Conservation (phyloP, 2,329 filamentous ascomycete genomes). For the Xylariaceae sp. region DNA sequence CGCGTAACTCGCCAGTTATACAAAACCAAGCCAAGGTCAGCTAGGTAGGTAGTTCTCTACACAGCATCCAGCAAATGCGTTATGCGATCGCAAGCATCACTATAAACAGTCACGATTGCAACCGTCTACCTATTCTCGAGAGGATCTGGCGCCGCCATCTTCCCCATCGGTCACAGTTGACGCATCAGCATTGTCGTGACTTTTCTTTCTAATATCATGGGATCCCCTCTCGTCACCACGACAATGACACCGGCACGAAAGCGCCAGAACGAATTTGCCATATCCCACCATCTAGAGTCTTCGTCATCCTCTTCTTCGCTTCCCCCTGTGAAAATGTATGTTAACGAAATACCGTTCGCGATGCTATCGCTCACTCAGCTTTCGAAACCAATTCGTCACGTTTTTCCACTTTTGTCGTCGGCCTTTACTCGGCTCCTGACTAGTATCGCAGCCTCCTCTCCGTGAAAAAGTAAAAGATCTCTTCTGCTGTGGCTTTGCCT, state of each 20-base stretch:
- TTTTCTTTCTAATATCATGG: background rate
- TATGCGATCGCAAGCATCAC: no score
- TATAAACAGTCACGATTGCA: no score
- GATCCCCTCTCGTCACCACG: background rate
- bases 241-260: background rate
- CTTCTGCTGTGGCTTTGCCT: no score
- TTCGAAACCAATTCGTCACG: constrained; percentile 32
- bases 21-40: no score
- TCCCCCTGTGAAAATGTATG: background rate
- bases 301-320: background rate
- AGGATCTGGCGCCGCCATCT: no score
- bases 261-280: background rate
- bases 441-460: no score
- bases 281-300: background rate
- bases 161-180: background rate
- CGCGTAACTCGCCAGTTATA: no score
- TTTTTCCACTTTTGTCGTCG: constrained; percentile 29
- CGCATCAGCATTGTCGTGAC: constrained; percentile 8
- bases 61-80: no score
- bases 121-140: no score
- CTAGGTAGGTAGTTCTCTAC: no score
- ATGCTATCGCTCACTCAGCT: constrained; percentile 30
- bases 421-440: constrained; percentile 2
- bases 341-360: constrained; percentile 2
- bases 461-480: no score